Evolutionary conservation across 75 land plant species (phyloP).

Genomic region (Chamaecyparis obtusa): DNA sequence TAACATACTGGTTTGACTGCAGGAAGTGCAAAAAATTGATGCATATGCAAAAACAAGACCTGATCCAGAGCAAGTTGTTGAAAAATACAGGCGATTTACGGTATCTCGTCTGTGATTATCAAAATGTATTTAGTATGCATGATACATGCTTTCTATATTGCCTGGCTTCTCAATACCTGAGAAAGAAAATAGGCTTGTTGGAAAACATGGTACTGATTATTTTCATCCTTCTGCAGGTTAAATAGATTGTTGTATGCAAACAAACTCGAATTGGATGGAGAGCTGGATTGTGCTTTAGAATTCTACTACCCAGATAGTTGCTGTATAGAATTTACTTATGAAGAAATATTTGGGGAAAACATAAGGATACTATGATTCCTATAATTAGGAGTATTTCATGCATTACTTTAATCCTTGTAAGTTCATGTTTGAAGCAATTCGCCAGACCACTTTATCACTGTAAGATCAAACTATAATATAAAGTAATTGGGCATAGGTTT

Average conservation of each 20-base stretch:
- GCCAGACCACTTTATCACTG: no score
- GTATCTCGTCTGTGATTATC: not conserved
- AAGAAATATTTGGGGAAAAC: no score
- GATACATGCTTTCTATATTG: not conserved
- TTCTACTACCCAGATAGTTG: not conserved
- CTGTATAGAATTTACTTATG: not conserved
- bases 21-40: conserved; percentile 68
- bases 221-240: not conserved
- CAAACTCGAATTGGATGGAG: not conserved
- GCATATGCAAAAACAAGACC: conserved; percentile 48
- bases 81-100: conserved; percentile 16
- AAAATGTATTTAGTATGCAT: not conserved
- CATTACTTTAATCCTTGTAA: no score
- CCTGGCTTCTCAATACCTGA: not conserved
- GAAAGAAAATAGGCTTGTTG: not conserved
- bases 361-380: no score
- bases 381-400: no score
- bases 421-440: no score
- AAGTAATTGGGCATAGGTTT: no score
- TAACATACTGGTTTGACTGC: not conserved
- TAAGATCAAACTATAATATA: no score
- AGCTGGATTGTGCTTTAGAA: not conserved
- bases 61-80: conserved; percentile 43
- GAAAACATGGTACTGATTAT: not conserved
- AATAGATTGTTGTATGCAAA: not conserved